Base-by-base conservation (phyloP, 306 rosid genomes). In the Sicyos edulis region DNA sequence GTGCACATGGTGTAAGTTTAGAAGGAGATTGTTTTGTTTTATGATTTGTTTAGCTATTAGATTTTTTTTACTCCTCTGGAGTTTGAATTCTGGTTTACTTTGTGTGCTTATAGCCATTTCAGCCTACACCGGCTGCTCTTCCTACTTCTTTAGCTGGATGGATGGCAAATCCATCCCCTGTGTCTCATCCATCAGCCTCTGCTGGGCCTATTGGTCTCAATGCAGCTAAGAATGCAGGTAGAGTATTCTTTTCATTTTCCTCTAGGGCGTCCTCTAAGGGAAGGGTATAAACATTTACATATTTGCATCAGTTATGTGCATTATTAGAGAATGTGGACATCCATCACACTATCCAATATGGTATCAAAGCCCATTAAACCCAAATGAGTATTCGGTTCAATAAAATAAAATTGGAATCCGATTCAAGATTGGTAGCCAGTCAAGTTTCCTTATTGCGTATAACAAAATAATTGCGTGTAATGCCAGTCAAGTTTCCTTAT, bases 81-180 rank as follows among this genome's bases (percentile, higher is more conserved):
- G 53, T 64, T 71, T 65, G 86, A 81, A 87, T 74, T 69, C 32
- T 56, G 79, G 24, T 80, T 22, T 73, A 42, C 79, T 58, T 57
- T 55, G 29, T 76, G 26, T 84, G 57, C 40, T 52, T 83, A 42
- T 72, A 95, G 99, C 99, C 99, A 57, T 95, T 95, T 85, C 99
- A 91, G 88, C 86, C 95, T 47, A 78, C 97, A 57, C 91, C 90
- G 57, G 87, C 88, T 61, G 86, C 91, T 58, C 95, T 95, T 84
- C 86, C 92, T 4, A 86, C 99, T 51, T 85, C 96, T 53, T 85
- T 95, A 86, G 97, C 99, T 66, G 99, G 99, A 76, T 95, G 99
- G 99, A 95, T 91, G 95, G 88, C 92, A 64, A 91, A 87, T 75
- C 86, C 97, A 10, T 86, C 99, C 70, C 85, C 97, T 52, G 91